Conservation (phyloP, 2,329 filamentous ascomycete species). For the Cercospora zeina region DNA sequence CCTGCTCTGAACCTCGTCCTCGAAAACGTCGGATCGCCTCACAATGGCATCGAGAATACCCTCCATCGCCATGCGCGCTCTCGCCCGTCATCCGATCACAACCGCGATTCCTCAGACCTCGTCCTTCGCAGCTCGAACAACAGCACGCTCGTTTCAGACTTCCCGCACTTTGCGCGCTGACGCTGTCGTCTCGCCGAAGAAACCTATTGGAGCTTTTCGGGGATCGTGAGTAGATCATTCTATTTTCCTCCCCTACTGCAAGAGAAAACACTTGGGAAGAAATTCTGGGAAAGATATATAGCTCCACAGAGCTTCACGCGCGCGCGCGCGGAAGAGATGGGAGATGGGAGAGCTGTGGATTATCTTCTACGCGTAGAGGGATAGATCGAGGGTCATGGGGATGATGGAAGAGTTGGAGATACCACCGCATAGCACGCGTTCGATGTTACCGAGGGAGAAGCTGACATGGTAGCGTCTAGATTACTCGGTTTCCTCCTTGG, state of each 20-base stretch:
- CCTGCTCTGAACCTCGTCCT: background rate
- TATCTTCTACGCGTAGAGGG: background rate
- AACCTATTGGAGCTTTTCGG: constrained; percentile 69
- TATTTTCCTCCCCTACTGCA: background rate
- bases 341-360: background rate
- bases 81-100: constrained; percentile 26
- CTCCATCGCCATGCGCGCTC: constrained; percentile 42
- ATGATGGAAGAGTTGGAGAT: background rate
- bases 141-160: constrained; percentile 42
- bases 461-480: constrained; percentile 49
- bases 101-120: constrained; percentile 11
- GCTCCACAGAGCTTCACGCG: background rate
- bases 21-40: background rate
- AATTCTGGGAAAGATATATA: background rate
- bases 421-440: background rate
- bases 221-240: constrained; percentile 67
- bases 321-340: background rate
- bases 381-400: background rate
- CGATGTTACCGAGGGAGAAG: background rate
- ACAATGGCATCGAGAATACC: constrained; percentile 18
- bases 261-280: too few relatives aligned
- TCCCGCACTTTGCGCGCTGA: constrained; percentile 31
- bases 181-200: constrained; percentile 54
- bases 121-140: constrained; percentile 26
- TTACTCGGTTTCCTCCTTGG: constrained; percentile 91